Evolutionary conservation across 345 rosid genomes (phyloP).

Genomic region (Boechera divaricarpa): DNA sequence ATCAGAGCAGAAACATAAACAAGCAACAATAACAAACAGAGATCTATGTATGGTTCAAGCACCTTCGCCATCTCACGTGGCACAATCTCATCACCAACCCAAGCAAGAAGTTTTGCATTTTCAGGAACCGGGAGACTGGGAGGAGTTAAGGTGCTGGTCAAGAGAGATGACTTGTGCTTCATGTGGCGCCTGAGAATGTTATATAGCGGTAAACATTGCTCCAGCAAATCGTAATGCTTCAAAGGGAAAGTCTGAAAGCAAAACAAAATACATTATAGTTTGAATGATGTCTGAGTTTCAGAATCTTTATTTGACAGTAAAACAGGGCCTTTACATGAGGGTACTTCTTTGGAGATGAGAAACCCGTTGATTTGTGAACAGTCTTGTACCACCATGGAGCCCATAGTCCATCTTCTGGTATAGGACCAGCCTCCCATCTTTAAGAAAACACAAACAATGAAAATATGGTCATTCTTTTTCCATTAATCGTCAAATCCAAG

Average conservation of each 20-base stretch:
- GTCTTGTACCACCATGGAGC: conserved; percentile 87
- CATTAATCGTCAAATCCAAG: neutral
- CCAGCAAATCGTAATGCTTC: conserved; percentile 68
- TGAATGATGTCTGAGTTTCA: conserved; percentile 16
- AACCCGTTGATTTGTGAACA: conserved; percentile 66
- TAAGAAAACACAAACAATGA: conserved; percentile 15
- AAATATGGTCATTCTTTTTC: neutral
- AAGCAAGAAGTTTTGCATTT: conserved; percentile 76
- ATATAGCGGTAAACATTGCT: conserved; percentile 82
- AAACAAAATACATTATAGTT: conserved; percentile 1
- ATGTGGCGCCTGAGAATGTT: conserved; percentile 69
- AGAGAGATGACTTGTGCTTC: conserved; percentile 52
- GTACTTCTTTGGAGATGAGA: conserved; percentile 56
- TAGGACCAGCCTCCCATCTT: conserved; percentile 95
- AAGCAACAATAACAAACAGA: conserved; percentile 2
- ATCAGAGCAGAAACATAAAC: conserved; percentile 1
- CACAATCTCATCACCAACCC: conserved; percentile 92
- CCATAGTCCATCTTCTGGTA: conserved; percentile 81
- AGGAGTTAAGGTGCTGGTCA: conserved; percentile 54
- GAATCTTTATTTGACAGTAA: neutral
- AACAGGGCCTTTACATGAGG: conserved; percentile 52
- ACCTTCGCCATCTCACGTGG: conserved; percentile 92
- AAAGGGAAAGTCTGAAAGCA: conserved; percentile 72
- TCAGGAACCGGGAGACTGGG: conserved; percentile 86
- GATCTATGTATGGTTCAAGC: conserved; percentile 30